Percentiles rank a stretch among this genome's conserved stretches.
Evolutionary conservation across 805 yeast genomes (phyloP).

Genomic region (Pichia exigua): DNA sequence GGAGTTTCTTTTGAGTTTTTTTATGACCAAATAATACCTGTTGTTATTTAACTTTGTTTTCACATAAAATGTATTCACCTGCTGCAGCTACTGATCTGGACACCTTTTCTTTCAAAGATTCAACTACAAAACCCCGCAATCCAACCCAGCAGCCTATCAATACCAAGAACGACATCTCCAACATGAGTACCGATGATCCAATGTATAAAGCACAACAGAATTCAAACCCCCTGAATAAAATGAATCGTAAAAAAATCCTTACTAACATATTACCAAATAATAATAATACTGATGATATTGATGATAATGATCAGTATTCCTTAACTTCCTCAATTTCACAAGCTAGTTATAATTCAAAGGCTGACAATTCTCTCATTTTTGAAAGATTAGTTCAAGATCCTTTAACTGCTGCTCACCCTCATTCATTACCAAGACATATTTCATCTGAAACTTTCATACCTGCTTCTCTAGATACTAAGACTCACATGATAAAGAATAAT

Average conservation of each 20-base stretch:
- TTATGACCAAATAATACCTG: too few species aligned
- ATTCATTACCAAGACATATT: constrained; percentile 29
- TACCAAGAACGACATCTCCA: not conserved
- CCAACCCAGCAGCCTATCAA: not conserved
- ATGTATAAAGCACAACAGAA: not conserved
- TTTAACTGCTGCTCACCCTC: constrained; percentile 24
- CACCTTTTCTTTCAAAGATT: not conserved
- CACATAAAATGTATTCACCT: not conserved
- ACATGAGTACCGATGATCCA: not conserved
- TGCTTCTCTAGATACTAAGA: constrained; percentile 46
- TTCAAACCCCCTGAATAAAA: not conserved
- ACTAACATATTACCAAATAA: constrained; percentile 13
- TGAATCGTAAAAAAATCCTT: constrained; percentile 8
- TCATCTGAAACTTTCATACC: constrained; percentile 48
- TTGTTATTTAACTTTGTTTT: too few species aligned
- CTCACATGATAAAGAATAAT: constrained; percentile 31
- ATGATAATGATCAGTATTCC: constrained; percentile 12
- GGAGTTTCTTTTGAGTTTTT: not conserved
- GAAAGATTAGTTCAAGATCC: constrained; percentile 64
- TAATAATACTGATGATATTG: constrained; percentile 1
- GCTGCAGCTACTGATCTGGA: not conserved
- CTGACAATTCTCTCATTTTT: constrained; percentile 43
- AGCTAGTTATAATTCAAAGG: constrained; percentile 6
- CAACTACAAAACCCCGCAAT: not conserved
- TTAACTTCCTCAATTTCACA: constrained; percentile 8